A percentile compares a stretch with the other conserved stretches of the same genome.
phyloP scores from a whole-genome alignment of 1,139 yeast genomes.

The Waltiozyma sp. region DNA sequence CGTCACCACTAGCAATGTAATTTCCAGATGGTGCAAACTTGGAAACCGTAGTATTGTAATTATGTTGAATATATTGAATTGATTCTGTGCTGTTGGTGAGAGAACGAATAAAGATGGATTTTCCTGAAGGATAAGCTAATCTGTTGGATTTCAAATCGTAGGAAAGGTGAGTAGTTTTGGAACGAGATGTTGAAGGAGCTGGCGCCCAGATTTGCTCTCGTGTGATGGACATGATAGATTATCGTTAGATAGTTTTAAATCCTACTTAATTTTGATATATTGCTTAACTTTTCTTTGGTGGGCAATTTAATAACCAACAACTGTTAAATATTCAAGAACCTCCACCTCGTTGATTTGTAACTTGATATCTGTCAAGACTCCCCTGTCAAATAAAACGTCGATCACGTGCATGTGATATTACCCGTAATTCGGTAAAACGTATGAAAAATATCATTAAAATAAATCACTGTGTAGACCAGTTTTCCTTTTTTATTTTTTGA shows the following conservation, averaged over 20 bases:
- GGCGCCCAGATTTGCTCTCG: constrained; percentile 37
- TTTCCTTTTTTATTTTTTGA: too few relatives aligned
- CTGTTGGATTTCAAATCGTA: constrained; percentile 60
- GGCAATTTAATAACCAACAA: too few relatives aligned
- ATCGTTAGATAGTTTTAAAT: not conserved
- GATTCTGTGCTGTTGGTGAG: constrained; percentile 39
- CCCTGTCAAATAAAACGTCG: not conserved
- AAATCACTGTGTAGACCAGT: too few relatives aligned
- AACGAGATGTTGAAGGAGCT: constrained; percentile 67
- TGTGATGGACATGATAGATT: constrained; percentile 11
- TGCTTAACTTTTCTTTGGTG: too few relatives aligned
- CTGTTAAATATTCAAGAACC: too few relatives aligned
- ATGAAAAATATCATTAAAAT: not conserved
- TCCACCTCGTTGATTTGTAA: not conserved
- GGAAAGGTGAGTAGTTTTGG: constrained; percentile 58
- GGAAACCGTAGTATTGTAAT: constrained; percentile 65
- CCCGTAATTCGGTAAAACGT: too few relatives aligned
- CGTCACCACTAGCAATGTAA: constrained; percentile 89
- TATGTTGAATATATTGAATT: constrained; percentile 65
- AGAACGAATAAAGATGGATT: constrained; percentile 65
- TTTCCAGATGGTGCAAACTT: constrained; percentile 82
- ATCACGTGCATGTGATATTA: too few relatives aligned
- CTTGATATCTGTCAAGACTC: not conserved
- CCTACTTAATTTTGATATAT: too few relatives aligned
- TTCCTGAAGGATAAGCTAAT: constrained; percentile 74